phyloP scores from a whole-genome alignment of 2,329 filamentous ascomycete species.

The Coniochaeta sp. region DNA sequence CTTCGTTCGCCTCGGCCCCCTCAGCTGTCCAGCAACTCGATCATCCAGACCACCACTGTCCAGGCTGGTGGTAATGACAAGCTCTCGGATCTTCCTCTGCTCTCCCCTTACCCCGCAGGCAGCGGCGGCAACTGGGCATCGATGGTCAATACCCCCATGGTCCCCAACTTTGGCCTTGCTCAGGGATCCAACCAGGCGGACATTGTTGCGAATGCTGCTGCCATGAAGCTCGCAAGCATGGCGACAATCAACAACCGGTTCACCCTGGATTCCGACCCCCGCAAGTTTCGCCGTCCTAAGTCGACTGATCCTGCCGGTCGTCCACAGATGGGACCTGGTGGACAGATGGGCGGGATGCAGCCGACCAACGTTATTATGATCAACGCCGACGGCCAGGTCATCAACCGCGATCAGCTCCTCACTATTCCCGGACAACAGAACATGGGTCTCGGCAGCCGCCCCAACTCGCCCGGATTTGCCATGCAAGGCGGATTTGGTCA shows the following conservation, averaged over 20 bases:
- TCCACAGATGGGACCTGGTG: conserved; percentile 53
- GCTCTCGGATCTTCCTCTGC: conserved; percentile 65
- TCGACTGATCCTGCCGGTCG: conserved; percentile 73
- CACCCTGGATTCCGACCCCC: conserved; percentile 89
- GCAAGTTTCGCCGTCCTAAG: conserved; percentile 86
- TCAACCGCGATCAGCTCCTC: conserved; percentile 79
- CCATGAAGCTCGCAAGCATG: conserved; percentile 95
- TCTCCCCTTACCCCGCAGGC: conserved; percentile 75
- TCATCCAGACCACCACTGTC: conserved; percentile 79
- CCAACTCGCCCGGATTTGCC: conserved; percentile 80
- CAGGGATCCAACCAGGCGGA: conserved; percentile 69
- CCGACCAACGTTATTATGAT: conserved; percentile 85
- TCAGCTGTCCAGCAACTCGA: conserved; percentile 57
- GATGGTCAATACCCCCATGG: conserved; percentile 97
- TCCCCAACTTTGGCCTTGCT: conserved; percentile 70
- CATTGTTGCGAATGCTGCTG: conserved; percentile 97
- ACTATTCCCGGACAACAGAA: conserved; percentile 59
- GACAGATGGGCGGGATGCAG: conserved; percentile 26
- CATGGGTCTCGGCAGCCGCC: conserved; percentile 57
- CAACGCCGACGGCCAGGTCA: conserved; percentile 83
- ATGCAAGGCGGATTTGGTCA: conserved; percentile 61
- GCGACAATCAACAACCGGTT: conserved; percentile 99
- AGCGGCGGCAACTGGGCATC: conserved; percentile 96
- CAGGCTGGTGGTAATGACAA: conserved; percentile 67
- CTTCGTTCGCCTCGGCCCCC: conserved; percentile 75